Evolutionary conservation across 305 asterid genomes (phyloP).

Genomic region (Withania somnifera): DNA sequence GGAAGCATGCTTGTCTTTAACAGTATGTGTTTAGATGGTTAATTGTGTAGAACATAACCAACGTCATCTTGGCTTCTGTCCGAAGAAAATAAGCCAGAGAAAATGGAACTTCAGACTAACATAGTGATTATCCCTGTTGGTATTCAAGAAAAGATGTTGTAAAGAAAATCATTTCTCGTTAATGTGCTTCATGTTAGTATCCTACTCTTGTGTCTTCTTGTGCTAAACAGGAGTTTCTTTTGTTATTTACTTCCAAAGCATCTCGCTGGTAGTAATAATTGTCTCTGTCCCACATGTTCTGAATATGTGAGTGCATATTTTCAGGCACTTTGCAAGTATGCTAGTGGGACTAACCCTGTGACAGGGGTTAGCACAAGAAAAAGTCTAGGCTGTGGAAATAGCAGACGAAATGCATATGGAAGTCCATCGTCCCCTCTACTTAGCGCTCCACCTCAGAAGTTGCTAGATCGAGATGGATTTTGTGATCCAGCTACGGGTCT

Average conservation of each 20-base stretch:
- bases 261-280: not conserved
- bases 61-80: not conserved
- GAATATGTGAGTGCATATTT: not conserved
- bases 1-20: not conserved
- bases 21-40: not conserved
- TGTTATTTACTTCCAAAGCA: not conserved
- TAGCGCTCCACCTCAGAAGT: slow-evolving; percentile 69
- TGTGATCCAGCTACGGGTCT: slow-evolving; percentile 70
- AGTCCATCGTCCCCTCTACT: slow-evolving; percentile 85
- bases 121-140: not conserved
- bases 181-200: not conserved
- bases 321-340: slow-evolving; percentile 88
- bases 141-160: not conserved
- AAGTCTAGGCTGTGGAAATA: slow-evolving; percentile 89
- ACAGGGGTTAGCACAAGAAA: slow-evolving; percentile 81
- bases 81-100: not conserved
- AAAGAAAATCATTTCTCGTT: not conserved
- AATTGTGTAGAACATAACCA: not conserved
- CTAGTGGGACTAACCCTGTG: slow-evolving; percentile 69
- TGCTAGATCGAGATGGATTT: slow-evolving; percentile 75
- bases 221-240: not conserved
- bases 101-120: not conserved
- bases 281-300: not conserved
- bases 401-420: slow-evolving; percentile 76
- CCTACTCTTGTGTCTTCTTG: not conserved